Conservation (phyloP, 1,139 yeast genomes). For the Pichia kudriavzevii region DNA sequence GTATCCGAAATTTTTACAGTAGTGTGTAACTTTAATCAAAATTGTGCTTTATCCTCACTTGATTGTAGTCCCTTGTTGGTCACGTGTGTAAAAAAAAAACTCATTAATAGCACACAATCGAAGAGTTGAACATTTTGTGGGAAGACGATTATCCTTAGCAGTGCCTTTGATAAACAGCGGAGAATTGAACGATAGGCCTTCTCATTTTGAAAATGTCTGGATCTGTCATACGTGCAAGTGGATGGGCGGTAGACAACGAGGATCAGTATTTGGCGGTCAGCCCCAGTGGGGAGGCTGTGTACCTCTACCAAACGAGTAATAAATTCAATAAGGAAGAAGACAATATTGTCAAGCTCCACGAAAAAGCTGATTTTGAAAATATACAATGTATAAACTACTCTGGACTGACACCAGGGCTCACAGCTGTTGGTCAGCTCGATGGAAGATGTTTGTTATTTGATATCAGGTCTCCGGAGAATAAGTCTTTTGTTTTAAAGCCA, state of each 20-base stretch:
- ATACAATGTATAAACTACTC: conserved; percentile 71
- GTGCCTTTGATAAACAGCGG: no score
- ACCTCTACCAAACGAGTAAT: conserved; percentile 45
- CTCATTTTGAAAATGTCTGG: conserved; percentile 27
- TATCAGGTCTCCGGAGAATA: conserved; percentile 33
- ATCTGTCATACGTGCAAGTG: conserved; percentile 22
- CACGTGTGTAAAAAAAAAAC: no score
- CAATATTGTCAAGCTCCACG: conserved; percentile 40
- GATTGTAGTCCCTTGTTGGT: no score
- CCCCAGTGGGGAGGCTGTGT: conserved; percentile 63
- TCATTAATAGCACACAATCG: no score
- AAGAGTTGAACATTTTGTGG: no score
- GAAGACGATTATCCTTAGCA: no score
- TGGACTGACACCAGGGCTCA: conserved; percentile 45
- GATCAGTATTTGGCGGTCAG: conserved; percentile 43
- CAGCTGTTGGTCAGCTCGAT: conserved; percentile 67
- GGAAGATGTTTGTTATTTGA: conserved; percentile 65
- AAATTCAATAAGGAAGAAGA: conserved; percentile 29
- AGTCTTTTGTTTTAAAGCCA: conserved; percentile 46
- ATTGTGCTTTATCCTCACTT: no score
- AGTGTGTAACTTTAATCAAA: no score
- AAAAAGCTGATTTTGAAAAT: conserved; percentile 60
- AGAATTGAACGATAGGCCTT: no score
- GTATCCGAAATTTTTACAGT: no score
- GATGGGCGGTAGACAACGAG: conserved; percentile 23